phyloP scores from a whole-genome alignment of 1,284 basidiomycete genomes.

The Cyathus olla region DNA sequence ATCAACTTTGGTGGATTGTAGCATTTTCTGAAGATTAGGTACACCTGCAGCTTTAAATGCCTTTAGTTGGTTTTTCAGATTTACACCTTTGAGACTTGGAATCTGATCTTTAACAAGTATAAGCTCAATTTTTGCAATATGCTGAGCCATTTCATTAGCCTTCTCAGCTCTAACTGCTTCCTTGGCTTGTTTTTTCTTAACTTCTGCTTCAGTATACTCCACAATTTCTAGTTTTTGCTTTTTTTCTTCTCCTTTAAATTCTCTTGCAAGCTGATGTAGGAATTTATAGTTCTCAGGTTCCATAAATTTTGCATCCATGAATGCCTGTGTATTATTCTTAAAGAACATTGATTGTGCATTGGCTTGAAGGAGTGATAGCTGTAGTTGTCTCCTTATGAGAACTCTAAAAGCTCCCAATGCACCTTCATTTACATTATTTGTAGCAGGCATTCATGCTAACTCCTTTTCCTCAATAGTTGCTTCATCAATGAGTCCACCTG shows the following conservation, averaged over 20 bases:
- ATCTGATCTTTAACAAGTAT: background rate
- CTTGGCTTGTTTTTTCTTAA: background rate
- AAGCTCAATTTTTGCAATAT: background rate
- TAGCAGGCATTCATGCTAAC: slow-evolving; percentile 36
- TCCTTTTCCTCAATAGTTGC: slow-evolving; percentile 16
- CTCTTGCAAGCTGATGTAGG: slow-evolving; percentile 2
- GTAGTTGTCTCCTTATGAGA: slow-evolving; percentile 13
- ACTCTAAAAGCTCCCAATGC: slow-evolving; percentile 31
- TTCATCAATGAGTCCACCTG: slow-evolving; percentile 31
- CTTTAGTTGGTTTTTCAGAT: background rate
- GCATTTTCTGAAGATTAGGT: background rate
- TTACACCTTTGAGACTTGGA: background rate
- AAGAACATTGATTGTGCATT: slow-evolving; percentile 26
- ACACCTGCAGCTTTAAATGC: background rate
- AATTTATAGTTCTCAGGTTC: slow-evolving; percentile 67
- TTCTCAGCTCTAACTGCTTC: background rate
- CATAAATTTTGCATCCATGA: slow-evolving; percentile 92
- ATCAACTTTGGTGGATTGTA: background rate
- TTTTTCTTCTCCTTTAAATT: background rate
- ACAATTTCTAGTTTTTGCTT: background rate
- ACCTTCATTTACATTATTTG: slow-evolving; percentile 46
- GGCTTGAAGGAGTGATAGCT: slow-evolving; percentile 18
- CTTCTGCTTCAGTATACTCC: background rate
- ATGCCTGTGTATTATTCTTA: slow-evolving; percentile 62
- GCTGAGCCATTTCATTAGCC: background rate